Conservation (phyloP, 495 filamentous ascomycete genomes). For the Penicillium pulvis region DNA sequence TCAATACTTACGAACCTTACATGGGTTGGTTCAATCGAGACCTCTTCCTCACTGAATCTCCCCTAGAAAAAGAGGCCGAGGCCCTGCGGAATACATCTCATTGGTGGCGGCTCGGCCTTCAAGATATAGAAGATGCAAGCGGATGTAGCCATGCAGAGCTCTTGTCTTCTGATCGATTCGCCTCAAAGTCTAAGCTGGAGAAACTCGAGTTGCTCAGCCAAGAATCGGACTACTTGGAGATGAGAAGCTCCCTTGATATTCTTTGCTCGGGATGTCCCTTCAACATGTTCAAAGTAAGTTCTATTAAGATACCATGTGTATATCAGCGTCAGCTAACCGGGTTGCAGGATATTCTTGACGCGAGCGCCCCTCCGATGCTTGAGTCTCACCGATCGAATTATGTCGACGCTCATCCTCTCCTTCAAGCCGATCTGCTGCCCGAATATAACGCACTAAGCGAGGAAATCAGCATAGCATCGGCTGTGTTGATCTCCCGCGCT, state of each 20-base stretch:
- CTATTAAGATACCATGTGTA: not conserved
- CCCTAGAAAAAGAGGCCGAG: slow-evolving; percentile 31
- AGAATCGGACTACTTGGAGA: slow-evolving; percentile 36
- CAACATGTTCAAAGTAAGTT: slow-evolving; percentile 33
- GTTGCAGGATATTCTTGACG: slow-evolving; percentile 56
- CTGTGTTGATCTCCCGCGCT: slow-evolving; percentile 31
- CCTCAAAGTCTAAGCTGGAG: slow-evolving; percentile 23
- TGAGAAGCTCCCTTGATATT: slow-evolving; percentile 42
- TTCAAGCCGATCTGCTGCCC: slow-evolving; percentile 52
- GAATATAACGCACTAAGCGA: slow-evolving; percentile 45
- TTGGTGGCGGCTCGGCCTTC: slow-evolving; percentile 44
- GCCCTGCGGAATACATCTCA: slow-evolving; percentile 35
- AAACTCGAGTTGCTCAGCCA: slow-evolving; percentile 31
- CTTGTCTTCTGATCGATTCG: slow-evolving; percentile 10
- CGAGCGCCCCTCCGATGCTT: slow-evolving; percentile 58
- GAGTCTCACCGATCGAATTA: slow-evolving; percentile 65
- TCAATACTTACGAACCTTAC: slow-evolving; percentile 71
- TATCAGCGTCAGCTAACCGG: slow-evolving; percentile 26
- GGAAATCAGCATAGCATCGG: slow-evolving; percentile 38
- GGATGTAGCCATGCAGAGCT: slow-evolving; percentile 14
- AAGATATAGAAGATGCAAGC: slow-evolving; percentile 36
- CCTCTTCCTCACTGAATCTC: slow-evolving; percentile 27
- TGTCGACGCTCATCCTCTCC: slow-evolving; percentile 59
- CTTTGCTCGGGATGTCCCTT: slow-evolving; percentile 34
- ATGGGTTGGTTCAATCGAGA: slow-evolving; percentile 79